phyloP scores from a whole-genome alignment of 2,329 filamentous ascomycete genomes.

The Aureobasidium sp. region DNA sequence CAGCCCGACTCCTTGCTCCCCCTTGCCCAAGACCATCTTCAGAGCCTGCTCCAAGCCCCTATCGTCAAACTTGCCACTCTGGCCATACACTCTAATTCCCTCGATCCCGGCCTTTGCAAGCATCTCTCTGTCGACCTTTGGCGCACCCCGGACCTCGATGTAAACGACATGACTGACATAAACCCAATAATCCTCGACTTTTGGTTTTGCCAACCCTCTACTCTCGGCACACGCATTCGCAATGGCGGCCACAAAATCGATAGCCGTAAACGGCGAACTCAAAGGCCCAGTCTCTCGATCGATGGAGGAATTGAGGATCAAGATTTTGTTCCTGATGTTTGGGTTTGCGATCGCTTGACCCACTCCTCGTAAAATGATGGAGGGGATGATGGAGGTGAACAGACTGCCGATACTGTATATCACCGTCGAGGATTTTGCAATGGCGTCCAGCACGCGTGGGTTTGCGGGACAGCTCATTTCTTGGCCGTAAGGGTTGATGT shows the following conservation, averaged over 20 bases:
- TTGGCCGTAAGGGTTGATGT: slow-evolving; percentile 98
- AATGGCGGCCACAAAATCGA: slow-evolving; percentile 78
- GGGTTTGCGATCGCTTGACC: slow-evolving; percentile 52
- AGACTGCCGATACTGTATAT: slow-evolving; percentile 92
- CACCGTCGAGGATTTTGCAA: slow-evolving; percentile 59
- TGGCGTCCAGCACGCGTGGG: slow-evolving; percentile 64
- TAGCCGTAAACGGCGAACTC: slow-evolving; percentile 57
- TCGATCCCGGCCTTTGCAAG: slow-evolving; percentile 66
- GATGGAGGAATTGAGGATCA: slow-evolving; percentile 75
- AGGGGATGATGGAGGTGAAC: slow-evolving; percentile 83
- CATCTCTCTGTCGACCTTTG: slow-evolving; percentile 59
- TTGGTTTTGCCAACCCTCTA: slow-evolving; percentile 36
- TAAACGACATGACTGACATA: slow-evolving; percentile 85
- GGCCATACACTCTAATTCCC: slow-evolving; percentile 68
- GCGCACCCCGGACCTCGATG: slow-evolving; percentile 63
- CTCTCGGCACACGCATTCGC: slow-evolving; percentile 66
- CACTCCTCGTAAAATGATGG: slow-evolving; percentile 69
- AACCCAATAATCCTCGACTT: slow-evolving; percentile 45
- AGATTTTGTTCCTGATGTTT: slow-evolving; percentile 60
- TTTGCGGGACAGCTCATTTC: slow-evolving; percentile 84
- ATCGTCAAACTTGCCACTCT: slow-evolving; percentile 60
- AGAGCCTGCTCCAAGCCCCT: slow-evolving; percentile 67
- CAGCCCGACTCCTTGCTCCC: slow-evolving; percentile 46
- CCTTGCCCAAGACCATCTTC: slow-evolving; percentile 66
- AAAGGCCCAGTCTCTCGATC: slow-evolving; percentile 82